Evolutionary conservation across 2,329 filamentous ascomycete genomes (phyloP).

Genomic region (Aphanocladium album): DNA sequence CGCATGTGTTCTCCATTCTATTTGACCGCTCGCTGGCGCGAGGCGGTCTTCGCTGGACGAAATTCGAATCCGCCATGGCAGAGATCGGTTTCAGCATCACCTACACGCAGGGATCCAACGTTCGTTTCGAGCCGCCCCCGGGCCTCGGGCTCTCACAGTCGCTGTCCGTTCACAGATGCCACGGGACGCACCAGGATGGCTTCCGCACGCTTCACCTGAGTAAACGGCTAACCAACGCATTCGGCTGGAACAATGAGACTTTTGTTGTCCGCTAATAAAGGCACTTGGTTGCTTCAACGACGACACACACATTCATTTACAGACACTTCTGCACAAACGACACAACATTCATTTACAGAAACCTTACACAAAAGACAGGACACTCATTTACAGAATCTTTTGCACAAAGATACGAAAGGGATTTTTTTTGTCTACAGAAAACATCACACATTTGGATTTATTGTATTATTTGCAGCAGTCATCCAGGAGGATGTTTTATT

Average conservation of each 20-base stretch:
- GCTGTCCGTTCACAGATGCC: background rate
- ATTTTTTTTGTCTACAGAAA: too few relatives aligned
- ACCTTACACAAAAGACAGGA: too few relatives aligned
- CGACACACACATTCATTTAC: too few relatives aligned
- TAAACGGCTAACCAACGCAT: background rate
- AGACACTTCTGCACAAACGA: too few relatives aligned
- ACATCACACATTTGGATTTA: too few relatives aligned
- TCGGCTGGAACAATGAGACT: background rate
- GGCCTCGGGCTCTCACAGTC: background rate
- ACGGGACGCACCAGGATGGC: background rate
- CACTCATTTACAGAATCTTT: too few relatives aligned
- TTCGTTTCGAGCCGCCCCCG: background rate
- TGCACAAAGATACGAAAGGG: too few relatives aligned
- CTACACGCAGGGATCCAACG: background rate
- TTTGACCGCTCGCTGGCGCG: background rate
- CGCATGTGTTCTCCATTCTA: background rate
- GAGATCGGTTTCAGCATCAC: background rate
- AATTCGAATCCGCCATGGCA: background rate
- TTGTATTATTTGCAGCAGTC: too few relatives aligned
- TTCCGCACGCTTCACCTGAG: background rate
- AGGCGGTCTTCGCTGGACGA: background rate
- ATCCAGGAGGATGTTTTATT: too few relatives aligned
- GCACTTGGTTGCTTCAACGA: background rate
- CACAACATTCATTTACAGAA: too few relatives aligned
- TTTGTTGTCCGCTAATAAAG: background rate